These are phyloP conservation scores for Aspergillus texensis DNA, from an alignment of 2,329 filamentous ascomycete genomes.

Conservation along the genomic window DNA sequence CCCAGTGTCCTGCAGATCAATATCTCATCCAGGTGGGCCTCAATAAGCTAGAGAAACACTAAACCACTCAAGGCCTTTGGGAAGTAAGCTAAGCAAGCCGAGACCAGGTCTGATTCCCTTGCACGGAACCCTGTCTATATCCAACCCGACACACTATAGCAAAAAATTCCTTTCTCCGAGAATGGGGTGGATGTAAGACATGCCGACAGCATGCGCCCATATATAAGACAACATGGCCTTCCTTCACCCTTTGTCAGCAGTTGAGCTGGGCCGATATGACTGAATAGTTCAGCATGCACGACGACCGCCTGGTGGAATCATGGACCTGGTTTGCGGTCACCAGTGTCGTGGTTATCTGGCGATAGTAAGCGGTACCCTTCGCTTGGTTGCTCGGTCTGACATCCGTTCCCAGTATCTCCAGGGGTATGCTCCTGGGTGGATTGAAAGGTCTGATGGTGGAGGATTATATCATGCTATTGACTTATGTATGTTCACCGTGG, in stretches of 20 bases:
- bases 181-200: neutral
- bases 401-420: neutral
- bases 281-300: neutral
- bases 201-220: neutral
- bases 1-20: no score
- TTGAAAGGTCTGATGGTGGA: neutral
- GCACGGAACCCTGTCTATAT: neutral
- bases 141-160: neutral
- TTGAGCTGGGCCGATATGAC: neutral
- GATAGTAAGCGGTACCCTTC: neutral
- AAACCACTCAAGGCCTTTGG: no score
- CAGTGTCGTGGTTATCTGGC: neutral
- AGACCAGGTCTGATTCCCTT: neutral
- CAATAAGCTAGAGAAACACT: no score
- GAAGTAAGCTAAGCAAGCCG: no score
- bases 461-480: neutral
- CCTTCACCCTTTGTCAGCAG: neutral
- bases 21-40: no score
- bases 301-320: neutral
- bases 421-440: neutral
- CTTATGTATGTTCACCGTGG: neutral
- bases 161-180: neutral
- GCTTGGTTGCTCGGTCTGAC: neutral
- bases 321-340: neutral
- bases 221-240: neutral